phyloP scores from a whole-genome alignment of 305 asterid species.

The Solanum hybrid region DNA sequence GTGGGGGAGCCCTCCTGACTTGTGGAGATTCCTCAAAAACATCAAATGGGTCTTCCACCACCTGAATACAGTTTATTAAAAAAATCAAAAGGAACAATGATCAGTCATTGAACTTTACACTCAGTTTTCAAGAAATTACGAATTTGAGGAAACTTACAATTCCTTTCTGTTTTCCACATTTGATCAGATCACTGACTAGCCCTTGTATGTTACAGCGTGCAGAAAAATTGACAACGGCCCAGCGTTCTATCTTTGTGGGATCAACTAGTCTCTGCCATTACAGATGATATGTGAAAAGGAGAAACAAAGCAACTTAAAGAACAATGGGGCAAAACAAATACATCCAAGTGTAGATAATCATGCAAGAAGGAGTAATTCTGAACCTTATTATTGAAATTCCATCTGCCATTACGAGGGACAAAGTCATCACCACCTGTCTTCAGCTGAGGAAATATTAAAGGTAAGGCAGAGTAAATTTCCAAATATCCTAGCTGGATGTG shows the following conservation, averaged over 20 bases:
- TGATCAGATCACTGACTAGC: slow-evolving; percentile 32
- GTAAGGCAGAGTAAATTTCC: background rate
- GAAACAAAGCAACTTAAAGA: background rate
- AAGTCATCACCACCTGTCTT: slow-evolving; percentile 48
- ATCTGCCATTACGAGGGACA: slow-evolving; percentile 47
- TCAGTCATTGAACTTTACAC: background rate
- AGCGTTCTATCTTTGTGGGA: slow-evolving; percentile 42
- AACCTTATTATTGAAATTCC: slow-evolving; percentile 62
- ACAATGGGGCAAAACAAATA: background rate
- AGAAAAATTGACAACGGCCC: slow-evolving; percentile 66
- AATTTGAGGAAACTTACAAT: slow-evolving; percentile 29
- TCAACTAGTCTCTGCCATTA: slow-evolving; percentile 39
- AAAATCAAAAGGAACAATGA: background rate
- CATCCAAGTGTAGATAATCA: background rate
- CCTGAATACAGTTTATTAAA: slow-evolving; percentile 12
- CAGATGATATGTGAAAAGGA: background rate
- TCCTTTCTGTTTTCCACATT: slow-evolving; percentile 49
- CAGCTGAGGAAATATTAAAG: slow-evolving; percentile 21
- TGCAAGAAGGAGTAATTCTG: background rate
- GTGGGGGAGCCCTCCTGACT: slow-evolving; percentile 37
- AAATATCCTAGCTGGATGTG: background rate
- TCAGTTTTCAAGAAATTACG: background rate
- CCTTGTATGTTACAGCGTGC: slow-evolving; percentile 34
- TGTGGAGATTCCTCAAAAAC: slow-evolving; percentile 48
- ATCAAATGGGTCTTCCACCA: slow-evolving; percentile 31